Evolutionary conservation across 441 rosid species (phyloP).

Genomic region (Mallotus japonicus): DNA sequence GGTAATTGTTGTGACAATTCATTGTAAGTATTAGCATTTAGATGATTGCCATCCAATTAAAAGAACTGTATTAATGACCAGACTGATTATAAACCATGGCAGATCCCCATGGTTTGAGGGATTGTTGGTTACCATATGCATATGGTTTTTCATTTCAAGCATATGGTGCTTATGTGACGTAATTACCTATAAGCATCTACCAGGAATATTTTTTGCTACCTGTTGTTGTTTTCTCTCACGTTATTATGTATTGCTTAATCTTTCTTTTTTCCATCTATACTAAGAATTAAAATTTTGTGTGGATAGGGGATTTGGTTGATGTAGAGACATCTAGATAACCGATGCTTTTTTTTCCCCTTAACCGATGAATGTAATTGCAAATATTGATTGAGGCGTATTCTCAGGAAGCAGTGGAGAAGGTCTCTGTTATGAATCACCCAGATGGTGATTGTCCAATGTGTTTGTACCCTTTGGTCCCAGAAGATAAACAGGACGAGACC

Average conservation of each 20-base stretch:
- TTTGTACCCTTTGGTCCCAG: conserved; percentile 58
- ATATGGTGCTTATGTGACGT: neutral
- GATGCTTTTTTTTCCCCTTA: neutral
- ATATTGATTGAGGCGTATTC: conserved; percentile 26
- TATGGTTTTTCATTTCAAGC: neutral
- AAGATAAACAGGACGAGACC: conserved; percentile 38
- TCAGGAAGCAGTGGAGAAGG: conserved; percentile 84
- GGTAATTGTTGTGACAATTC: conserved; percentile 41
- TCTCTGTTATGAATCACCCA: conserved; percentile 82
- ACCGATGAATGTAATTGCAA: conserved; percentile 1
- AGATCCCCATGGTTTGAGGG: neutral
- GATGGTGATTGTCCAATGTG: conserved; percentile 89
- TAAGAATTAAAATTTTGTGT: neutral
- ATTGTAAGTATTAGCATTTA: conserved; percentile 1
- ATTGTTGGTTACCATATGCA: neutral
- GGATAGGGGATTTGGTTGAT: neutral
- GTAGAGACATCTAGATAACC: neutral
- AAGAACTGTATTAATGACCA: neutral
- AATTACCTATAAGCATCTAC: no score
- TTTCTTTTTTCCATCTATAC: neutral
- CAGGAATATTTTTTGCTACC: neutral
- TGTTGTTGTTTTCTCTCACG: neutral
- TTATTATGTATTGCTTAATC: neutral
- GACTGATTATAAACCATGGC: neutral
- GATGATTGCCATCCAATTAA: neutral